Base-by-base conservation (phyloP, 2,329 filamentous ascomycete genomes). In the Botrytis pseudocinerea region DNA sequence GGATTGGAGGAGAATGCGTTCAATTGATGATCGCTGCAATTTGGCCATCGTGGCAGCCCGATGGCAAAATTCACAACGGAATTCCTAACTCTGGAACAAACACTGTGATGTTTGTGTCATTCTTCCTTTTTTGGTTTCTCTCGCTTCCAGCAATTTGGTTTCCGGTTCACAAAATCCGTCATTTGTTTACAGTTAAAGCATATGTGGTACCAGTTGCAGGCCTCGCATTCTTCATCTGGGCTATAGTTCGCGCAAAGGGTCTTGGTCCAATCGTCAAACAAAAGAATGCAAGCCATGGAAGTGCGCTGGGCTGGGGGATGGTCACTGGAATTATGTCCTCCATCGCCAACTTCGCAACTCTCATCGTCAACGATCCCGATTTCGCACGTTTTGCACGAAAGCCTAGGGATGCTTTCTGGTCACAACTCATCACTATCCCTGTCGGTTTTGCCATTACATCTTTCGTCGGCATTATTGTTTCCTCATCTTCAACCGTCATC, bases 141-240 rank as follows among this genome's bases (percentile, higher is more conserved):
- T 95, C 92, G 2, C 85, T 97, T 1, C 94, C 94, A 0, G 93
- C 93, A 32, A 91, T 97, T 74, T 97, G 92, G 91, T 95, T 96
- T 77, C 94, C 93, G 0, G 93, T 97, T 1, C 93, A 97, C 82
- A 89, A 95, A 83, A 91, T 97, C 79, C 90, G 94, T 63, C 94
- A 97, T 81, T 85, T 97, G 6, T 97, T 97, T 83, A 97, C 94
- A 0, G 92, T 93, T 80, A 98, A 98, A 84, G 90, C 95, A 0
- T 92, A 90, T 80, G 89, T 97, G 74, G 94, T 96, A 0, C 95
- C 95, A 0, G 86, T 87, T 54, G 94, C 93, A n/a, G 94, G 92
- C 69, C 85, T 97, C 68, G 90, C 92, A 22, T 96, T 96, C 82
- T 92, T 97, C 82, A 91, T 93, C 79, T 98, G 95, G 95, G 89